These are phyloP conservation scores for Senna siamea DNA, from an alignment of 306 rosid species.

Conservation along the genomic window DNA sequence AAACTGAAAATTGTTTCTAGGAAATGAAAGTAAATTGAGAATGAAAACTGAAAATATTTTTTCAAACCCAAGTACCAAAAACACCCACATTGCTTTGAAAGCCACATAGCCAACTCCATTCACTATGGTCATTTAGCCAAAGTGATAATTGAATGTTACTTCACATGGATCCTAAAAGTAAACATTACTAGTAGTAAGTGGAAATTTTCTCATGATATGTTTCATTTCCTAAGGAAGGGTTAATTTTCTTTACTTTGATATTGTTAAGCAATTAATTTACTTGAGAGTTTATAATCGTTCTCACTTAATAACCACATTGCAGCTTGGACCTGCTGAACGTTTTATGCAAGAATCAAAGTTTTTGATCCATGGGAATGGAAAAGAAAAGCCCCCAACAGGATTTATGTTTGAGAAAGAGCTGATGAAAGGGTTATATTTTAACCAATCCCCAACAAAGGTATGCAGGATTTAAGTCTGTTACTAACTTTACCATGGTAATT, in stretches of 20 bases:
- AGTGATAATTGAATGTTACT: too few relatives aligned
- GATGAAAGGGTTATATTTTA: constrained; percentile 93
- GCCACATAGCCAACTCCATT: too few relatives aligned
- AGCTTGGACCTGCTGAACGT: constrained; percentile 89
- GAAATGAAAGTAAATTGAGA: background rate
- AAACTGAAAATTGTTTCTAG: background rate
- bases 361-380: constrained; percentile 87
- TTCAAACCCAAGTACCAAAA: background rate
- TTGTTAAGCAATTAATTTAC: constrained; percentile 27
- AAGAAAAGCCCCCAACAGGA: constrained; percentile 87
- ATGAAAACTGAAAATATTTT: background rate
- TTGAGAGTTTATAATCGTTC: constrained; percentile 24
- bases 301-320: constrained; percentile 39
- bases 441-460: constrained; percentile 91
- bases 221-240: constrained; percentile 6
- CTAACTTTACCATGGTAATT: background rate
- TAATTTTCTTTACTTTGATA: constrained; percentile 17
- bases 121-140: too few relatives aligned
- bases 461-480: constrained; percentile 30
- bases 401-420: constrained; percentile 99
- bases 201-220: constrained; percentile 14
- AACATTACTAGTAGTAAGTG: constrained; percentile 1
- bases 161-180: too few relatives aligned
- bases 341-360: constrained; percentile 86
- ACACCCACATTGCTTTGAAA: too few relatives aligned